phyloP scores from a whole-genome alignment of 805 yeast species.

The Lipomyces yamanashiensis region DNA sequence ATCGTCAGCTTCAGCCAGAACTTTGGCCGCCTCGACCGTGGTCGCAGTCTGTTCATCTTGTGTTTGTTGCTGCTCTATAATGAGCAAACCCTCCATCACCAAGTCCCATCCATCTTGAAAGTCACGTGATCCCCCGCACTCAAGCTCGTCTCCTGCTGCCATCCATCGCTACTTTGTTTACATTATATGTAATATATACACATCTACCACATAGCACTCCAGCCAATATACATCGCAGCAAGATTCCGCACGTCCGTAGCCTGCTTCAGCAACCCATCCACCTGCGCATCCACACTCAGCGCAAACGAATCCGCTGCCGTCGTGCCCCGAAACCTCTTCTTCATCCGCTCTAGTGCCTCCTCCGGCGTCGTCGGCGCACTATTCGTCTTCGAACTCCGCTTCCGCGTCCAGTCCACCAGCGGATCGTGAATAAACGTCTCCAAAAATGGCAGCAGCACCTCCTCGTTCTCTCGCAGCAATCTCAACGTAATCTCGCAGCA shows the following conservation, averaged over 20 bases:
- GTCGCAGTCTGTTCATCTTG: conserved; percentile 25
- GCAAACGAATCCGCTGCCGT: conserved; percentile 59
- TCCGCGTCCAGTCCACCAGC: conserved; percentile 71
- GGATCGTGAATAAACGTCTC: conserved; percentile 95
- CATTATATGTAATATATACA: too few species aligned
- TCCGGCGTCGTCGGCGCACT: conserved; percentile 25
- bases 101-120: too few species aligned
- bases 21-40: conserved; percentile 52
- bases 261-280: conserved; percentile 81
- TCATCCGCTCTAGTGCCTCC: conserved; percentile 31
- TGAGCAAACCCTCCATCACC: too few species aligned
- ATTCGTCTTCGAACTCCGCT: conserved; percentile 7
- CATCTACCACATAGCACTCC: conserved; percentile 70
- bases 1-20: conserved; percentile 64
- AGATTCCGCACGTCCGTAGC: conserved; percentile 75
- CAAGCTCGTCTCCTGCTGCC: too few species aligned
- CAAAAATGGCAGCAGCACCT: conserved; percentile 82
- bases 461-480: conserved; percentile 76
- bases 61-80: too few species aligned
- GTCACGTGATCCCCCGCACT: too few species aligned
- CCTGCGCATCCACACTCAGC: conserved; percentile 90
- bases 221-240: conserved; percentile 89
- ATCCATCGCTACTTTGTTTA: too few species aligned
- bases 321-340: conserved; percentile 21
- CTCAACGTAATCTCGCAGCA: conserved; percentile 83